Base-by-base conservation (phyloP, 371 early-diverging fungal species). In the Smittium mucronatum region DNA sequence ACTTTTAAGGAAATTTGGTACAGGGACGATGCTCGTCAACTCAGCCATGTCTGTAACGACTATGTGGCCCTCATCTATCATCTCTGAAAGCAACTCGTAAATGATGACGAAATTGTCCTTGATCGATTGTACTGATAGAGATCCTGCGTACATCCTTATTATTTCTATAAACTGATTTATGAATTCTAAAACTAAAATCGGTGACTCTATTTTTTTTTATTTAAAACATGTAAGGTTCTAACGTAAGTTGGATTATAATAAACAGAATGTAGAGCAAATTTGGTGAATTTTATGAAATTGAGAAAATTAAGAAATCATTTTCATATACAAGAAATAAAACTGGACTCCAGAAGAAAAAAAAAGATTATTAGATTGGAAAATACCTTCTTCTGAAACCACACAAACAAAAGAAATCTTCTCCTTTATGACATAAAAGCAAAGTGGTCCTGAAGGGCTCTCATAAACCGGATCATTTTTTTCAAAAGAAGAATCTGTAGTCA, bases 41-140 rank as follows among this genome's bases (percentile, higher is more conserved):
- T 92, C 88, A 70, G 87, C 85, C 0, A 89, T 87, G 69, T 94
- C 94, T 0, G 94, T 94, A 57, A 91, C 90, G 68, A 92, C 81
- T 2, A 92, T 92, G 69, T 83, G 86, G 2, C 94, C 94, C 76
- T 92, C 87, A 80, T 96, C 97, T 71, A 94, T 84, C 88, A 93
- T 89, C 78, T 94, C 94, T 64, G 93, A 93, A 73, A 96, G 81
- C 31, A 96, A 80, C 86, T 93, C 91, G 74, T 93, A 92, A 1
- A 94, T 89, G 2, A 89, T 89, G n/a, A 89, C 88, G 85, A 93
- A 94, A 78, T 94, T 91, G 70, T 95, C 94, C 76, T 92, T 89
- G 57, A 95, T 86, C 33, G 85, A 86, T 29, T 81, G 71, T 74
- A 93, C 94, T 1, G 90, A 87, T 28, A 94, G 81, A 32, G 85